These are phyloP conservation scores for Epicoccum nigrum DNA, from an alignment of 2,329 filamentous ascomycete species.

Conservation along the genomic window DNA sequence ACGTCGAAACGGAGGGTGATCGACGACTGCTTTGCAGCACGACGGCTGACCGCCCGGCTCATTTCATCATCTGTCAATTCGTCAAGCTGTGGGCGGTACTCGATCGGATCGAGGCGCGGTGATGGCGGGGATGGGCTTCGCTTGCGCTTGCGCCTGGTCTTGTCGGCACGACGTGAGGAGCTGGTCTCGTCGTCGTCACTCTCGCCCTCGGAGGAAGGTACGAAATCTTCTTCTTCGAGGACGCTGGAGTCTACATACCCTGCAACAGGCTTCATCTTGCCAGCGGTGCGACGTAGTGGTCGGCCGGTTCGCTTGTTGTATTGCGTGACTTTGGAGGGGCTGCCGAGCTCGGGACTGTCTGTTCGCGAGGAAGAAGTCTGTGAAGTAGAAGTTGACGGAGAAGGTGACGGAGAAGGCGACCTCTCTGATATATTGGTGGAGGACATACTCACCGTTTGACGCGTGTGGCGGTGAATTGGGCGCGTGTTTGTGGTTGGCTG, in stretches of 20 bases:
- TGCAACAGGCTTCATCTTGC: slow-evolving; percentile 39
- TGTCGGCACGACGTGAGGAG: slow-evolving; percentile 18
- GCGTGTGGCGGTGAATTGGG: slow-evolving; percentile 6
- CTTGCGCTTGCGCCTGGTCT: slow-evolving; percentile 42
- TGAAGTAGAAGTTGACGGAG: too few species aligned
- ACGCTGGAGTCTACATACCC: slow-evolving; percentile 52
- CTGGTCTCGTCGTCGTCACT: slow-evolving; percentile 38
- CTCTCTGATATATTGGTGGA: slow-evolving; percentile 2
- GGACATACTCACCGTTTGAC: slow-evolving; percentile 19
- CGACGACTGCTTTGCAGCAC: slow-evolving; percentile 27
- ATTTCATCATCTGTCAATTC: slow-evolving; percentile 38
- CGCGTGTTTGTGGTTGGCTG: slow-evolving; percentile 14
- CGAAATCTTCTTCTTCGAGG: slow-evolving; percentile 40
- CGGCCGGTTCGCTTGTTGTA: slow-evolving; percentile 51
- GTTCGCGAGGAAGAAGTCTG: neutral
- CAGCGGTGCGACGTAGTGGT: slow-evolving; percentile 51
- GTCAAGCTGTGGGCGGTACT: slow-evolving; percentile 37
- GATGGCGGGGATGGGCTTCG: slow-evolving; percentile 44
- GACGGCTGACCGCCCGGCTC: slow-evolving; percentile 23
- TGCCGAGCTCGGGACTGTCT: slow-evolving; percentile 43
- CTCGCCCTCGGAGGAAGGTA: slow-evolving; percentile 31
- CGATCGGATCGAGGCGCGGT: slow-evolving; percentile 43
- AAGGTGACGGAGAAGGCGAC: slow-evolving; percentile 1
- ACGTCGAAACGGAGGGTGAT: slow-evolving; percentile 55
- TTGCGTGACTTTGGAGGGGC: slow-evolving; percentile 32